These are phyloP conservation scores for Debaryomyces tyrocola DNA, from an alignment of 805 yeast species.

Conservation along the genomic window DNA sequence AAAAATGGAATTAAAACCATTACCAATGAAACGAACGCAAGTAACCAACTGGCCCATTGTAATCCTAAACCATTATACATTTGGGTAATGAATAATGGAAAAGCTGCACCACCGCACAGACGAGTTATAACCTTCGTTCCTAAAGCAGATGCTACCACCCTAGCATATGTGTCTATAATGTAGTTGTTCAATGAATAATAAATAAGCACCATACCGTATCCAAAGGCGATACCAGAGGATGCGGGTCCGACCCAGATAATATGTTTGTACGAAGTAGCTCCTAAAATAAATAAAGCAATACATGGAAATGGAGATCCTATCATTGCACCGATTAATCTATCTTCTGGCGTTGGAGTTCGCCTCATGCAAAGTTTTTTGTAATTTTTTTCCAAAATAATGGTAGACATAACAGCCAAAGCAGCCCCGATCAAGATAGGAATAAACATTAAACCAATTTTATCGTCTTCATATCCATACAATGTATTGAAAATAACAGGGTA, in stretches of 20 bases:
- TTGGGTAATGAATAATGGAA: slow-evolving; percentile 78
- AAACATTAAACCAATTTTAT: slow-evolving; percentile 80
- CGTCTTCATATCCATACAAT: slow-evolving; percentile 75
- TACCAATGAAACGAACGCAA: slow-evolving; percentile 75
- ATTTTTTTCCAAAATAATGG: slow-evolving; percentile 67
- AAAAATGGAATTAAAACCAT: slow-evolving; percentile 74
- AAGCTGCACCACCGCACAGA: slow-evolving; percentile 84
- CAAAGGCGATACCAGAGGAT: slow-evolving; percentile 57
- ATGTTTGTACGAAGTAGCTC: slow-evolving; percentile 72
- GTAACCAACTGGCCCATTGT: slow-evolving; percentile 78
- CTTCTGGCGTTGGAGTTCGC: slow-evolving; percentile 74
- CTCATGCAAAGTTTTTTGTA: slow-evolving; percentile 53
- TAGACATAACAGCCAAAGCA: slow-evolving; percentile 64
- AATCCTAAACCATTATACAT: slow-evolving; percentile 75
- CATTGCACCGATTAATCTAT: slow-evolving; percentile 78
- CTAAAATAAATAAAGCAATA: slow-evolving; percentile 73
- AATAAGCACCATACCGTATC: slow-evolving; percentile 61
- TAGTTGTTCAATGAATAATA: slow-evolving; percentile 69
- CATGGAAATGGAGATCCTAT: slow-evolving; percentile 83
- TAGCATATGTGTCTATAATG: slow-evolving; percentile 86
- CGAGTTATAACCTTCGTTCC: slow-evolving; percentile 81
- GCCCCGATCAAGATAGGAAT: slow-evolving; percentile 93
- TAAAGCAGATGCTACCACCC: slow-evolving; percentile 76
- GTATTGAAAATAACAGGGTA: slow-evolving; percentile 85
- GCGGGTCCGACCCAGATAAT: slow-evolving; percentile 69